Evolutionary conservation across 768 basidiomycete genomes (phyloP), one percentile per base, ranked within the genome.

Genomic region (Pleurotus salmoneostramineus): DNA sequence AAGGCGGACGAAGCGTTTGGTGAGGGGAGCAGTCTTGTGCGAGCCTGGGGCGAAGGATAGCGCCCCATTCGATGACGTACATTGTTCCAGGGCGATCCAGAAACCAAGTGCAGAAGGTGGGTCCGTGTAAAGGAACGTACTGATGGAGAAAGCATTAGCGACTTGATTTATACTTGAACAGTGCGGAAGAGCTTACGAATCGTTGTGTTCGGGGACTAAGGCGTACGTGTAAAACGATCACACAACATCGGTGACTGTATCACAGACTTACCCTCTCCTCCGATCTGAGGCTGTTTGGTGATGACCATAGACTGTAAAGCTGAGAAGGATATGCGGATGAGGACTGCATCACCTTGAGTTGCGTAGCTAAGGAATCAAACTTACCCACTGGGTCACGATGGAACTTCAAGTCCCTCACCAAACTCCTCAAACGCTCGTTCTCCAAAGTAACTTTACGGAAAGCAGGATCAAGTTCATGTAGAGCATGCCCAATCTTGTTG

Each of bases 281-380:
- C 96, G 27, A 98, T 95, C 56, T 88, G 79, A 4, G 91, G 86
- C 67, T 98, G 95, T 71, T 98, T 98, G 65, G 88, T 94, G 60
- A 98, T 99, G 34, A 96, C 78, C 95, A 97, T 97, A 2, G 91
- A 93, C 67, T 96, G 94, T 34, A 95, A 75, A 2, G 91, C 95
- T 89, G 62, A 40, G 33, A 56, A 21, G 27, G 34, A 57, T 54
- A 27, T 56, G 27, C n/a, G 11, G 21, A 12, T 6, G 27, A 21
- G 5, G 1, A 55, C 14, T 12, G 48, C 33, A 37, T 27, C 35
- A 32, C 4, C 34, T 27, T 31, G 12, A 45, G 17, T 54, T 17
- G 14, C 48, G 11, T 27, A 3, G 21, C 21, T 3, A 1, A 27
- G 21, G 3, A 27, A 27, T 27, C 21, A 27, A 3, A 67, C 82